A percentile compares a stretch with the other conserved stretches of the same genome.
phyloP scores from a whole-genome alignment of 768 basidiomycete genomes.

The Neoboletus magnificus region DNA sequence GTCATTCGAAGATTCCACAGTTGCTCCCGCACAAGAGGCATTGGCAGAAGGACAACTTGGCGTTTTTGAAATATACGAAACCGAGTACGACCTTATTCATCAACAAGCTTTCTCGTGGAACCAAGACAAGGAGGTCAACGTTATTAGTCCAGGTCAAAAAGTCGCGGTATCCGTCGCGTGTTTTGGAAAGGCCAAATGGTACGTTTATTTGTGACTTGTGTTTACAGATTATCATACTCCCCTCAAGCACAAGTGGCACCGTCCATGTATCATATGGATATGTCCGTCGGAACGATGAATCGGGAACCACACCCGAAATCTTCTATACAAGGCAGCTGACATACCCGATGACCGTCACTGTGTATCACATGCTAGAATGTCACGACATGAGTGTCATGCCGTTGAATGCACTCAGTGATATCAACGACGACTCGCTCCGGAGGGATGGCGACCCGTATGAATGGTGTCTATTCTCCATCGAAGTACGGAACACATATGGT shows the following conservation, averaged over 20 bases:
- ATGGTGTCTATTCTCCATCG: slow-evolving; percentile 86
- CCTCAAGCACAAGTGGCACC: slow-evolving; percentile 64
- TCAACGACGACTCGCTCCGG: slow-evolving; percentile 29
- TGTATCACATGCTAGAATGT: slow-evolving; percentile 93
- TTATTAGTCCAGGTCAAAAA: slow-evolving; percentile 69
- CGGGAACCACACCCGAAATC: slow-evolving; percentile 38
- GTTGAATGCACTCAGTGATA: slow-evolving; percentile 35
- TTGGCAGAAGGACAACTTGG: slow-evolving; percentile 78
- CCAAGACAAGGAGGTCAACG: slow-evolving; percentile 38
- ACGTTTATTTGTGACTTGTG: slow-evolving; percentile 29
- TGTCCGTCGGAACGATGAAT: slow-evolving; percentile 43
- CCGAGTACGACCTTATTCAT: slow-evolving; percentile 76
- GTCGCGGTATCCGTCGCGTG: slow-evolving; percentile 67
- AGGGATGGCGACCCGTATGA: slow-evolving; percentile 49
- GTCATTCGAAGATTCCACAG: slow-evolving; percentile 88
- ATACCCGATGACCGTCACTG: slow-evolving; percentile 88
- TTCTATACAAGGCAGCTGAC: slow-evolving; percentile 87
- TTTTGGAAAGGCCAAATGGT: slow-evolving; percentile 93
- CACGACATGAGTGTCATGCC: slow-evolving; percentile 78
- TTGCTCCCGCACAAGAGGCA: slow-evolving; percentile 68
- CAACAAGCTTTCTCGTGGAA: slow-evolving; percentile 81
- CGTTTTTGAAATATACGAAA: slow-evolving; percentile 86
- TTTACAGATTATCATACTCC: not conserved
- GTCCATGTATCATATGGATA: slow-evolving; percentile 84
- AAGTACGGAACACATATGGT: slow-evolving; percentile 90